phyloP scores from a whole-genome alignment of 805 yeast genomes.

The Spathaspora gorwiae region DNA sequence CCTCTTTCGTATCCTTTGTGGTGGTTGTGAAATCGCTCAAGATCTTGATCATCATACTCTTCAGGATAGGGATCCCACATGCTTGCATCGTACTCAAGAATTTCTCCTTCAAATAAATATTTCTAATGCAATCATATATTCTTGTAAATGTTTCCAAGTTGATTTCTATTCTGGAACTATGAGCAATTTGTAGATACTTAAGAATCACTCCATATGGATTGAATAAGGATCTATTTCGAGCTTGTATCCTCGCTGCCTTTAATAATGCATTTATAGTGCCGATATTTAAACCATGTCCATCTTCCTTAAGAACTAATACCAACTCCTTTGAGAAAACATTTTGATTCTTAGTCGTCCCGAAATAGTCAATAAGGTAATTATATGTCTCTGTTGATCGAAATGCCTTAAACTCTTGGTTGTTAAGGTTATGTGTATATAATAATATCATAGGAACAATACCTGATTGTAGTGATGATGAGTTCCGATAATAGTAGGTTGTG shows the following conservation, averaged over 20 bases:
- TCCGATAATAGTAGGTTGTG: constrained; percentile 24
- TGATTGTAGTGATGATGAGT: constrained; percentile 27
- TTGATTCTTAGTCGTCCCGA: constrained; percentile 38
- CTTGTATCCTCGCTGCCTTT: constrained; percentile 26
- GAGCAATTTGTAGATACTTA: constrained; percentile 26
- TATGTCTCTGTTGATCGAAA: constrained; percentile 32
- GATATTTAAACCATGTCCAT: constrained; percentile 36
- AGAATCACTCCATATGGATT: constrained; percentile 28
- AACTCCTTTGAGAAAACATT: constrained; percentile 36
- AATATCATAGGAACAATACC: constrained; percentile 37
- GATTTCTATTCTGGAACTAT: constrained; percentile 19
- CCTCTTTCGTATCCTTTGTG: constrained; percentile 21
- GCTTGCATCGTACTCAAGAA: constrained; percentile 28
- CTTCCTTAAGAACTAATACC: constrained; percentile 37
- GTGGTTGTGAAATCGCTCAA: constrained; percentile 32
- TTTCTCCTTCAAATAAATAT: constrained; percentile 34
- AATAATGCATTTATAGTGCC: constrained; percentile 37
- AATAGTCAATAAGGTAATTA: constrained; percentile 36
- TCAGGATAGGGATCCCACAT: constrained; percentile 30
- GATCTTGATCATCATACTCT: constrained; percentile 23
- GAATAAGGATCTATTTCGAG: constrained; percentile 25
- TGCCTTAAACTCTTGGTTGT: constrained; percentile 24
- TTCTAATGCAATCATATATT: constrained; percentile 34
- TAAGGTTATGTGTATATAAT: constrained; percentile 33
- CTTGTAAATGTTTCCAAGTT: constrained; percentile 34